Evolutionary conservation across 2,329 filamentous ascomycete species (phyloP), one percentile per base, ranked within the genome.

Genomic region (Trichoderma cornu-damae): DNA sequence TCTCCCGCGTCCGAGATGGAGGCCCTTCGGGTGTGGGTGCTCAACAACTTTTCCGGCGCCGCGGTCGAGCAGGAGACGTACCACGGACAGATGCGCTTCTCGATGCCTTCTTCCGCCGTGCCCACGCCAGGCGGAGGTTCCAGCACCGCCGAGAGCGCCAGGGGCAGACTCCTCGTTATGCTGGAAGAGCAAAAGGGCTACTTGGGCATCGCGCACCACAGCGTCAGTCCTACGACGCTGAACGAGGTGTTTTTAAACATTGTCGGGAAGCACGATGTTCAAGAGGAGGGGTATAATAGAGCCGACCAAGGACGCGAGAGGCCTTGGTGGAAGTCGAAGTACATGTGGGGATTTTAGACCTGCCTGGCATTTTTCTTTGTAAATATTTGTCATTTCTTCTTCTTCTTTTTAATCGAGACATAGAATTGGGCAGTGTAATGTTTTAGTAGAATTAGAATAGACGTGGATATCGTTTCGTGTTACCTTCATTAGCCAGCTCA

Each of bases 221-320:
- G 85, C 44, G 88, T 94, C 61, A 87, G 82, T 54, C 88, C 89
- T 35, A 92, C 89, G 22, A 93, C 89, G n/a, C 74, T 95, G 42
- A 90, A 95, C 68, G 88, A 95, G 71, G 89, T 95, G 0, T 96
- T 96, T 70, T 71, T 96, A 69, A 81, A 79, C 24, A 91, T 95
- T 68, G 89, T 95, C 0, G 84, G 84, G 3, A 81, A 83, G 69
- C 85, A 93, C 69, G 82, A 89, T 69, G 81, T 91, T 2, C 77
- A 84, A 62, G 89, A 92, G 69, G 90, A 90, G 72, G 77, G 78
- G 11, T 79, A 80, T 57, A 70, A 68, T 35, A 46, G 51, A 26
- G 20, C 47, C 6, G 49, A 43, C 4, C 70, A 69, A 24, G 57
- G 46, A 0, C 59, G 66, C 44, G 59, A 67, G 54, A 65, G 60